phyloP scores from a whole-genome alignment of 2,329 filamentous ascomycete species.

The Aureobasidium sp. region DNA sequence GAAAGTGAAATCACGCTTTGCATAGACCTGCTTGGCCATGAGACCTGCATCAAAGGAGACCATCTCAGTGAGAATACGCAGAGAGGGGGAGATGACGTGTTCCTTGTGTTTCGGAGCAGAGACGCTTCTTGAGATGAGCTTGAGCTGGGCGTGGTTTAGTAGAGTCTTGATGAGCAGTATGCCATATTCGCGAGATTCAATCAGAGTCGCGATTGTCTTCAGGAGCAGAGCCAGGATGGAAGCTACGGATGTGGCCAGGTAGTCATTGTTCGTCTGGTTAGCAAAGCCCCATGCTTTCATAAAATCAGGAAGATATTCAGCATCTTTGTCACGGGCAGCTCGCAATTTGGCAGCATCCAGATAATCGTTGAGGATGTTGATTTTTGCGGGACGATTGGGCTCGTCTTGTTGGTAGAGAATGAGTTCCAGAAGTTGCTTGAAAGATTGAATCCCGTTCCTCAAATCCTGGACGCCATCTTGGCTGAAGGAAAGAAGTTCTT shows the following conservation, averaged over 20 bases:
- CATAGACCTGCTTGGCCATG: conserved; percentile 68
- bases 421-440: conserved; percentile 64
- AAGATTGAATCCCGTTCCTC: conserved; percentile 63
- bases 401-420: conserved; percentile 50
- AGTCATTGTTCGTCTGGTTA: conserved; percentile 70
- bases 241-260: conserved; percentile 70
- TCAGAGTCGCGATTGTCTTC: conserved; percentile 64
- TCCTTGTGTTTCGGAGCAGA: conserved; percentile 76
- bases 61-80: conserved; percentile 81
- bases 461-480: conserved; percentile 58
- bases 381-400: conserved; percentile 41
- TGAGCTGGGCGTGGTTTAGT: conserved; percentile 71
- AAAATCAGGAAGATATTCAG: conserved; percentile 66
- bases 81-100: conserved; percentile 78
- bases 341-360: conserved; percentile 53
- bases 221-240: conserved; percentile 77
- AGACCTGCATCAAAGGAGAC: conserved; percentile 78
- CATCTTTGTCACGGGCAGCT: conserved; percentile 47
- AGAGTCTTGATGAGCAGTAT: conserved; percentile 73
- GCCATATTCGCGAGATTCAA: conserved; percentile 70
- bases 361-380: conserved; percentile 61
- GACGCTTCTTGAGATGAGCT: conserved; percentile 71
- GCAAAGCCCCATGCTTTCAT: conserved; percentile 87
- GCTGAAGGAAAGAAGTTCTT: conserved; percentile 61
- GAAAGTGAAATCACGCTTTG: conserved; percentile 67